Evolutionary conservation across 139 green algal species (phyloP).

Genomic region (Micromonas commoda): DNA sequence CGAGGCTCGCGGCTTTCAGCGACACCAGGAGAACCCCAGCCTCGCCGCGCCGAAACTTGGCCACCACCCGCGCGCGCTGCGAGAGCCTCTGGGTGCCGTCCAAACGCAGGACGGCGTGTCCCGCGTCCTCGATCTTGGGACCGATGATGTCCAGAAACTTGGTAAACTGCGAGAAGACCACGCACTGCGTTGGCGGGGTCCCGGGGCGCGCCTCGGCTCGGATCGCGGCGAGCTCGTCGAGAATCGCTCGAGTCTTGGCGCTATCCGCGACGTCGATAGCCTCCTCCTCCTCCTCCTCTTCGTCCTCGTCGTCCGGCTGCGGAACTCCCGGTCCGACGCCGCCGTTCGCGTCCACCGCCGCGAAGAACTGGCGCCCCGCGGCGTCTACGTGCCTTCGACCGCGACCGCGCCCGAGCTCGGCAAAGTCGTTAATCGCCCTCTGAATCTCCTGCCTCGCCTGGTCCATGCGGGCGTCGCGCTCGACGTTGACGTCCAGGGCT

Average conservation of each 20-base stretch:
- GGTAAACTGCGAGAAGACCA: constrained; percentile 94
- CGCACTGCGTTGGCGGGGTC: constrained; percentile 52
- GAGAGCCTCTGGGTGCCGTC: constrained; percentile 56
- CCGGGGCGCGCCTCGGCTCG: background rate
- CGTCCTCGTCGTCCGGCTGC: background rate
- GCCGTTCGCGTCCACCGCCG: no score
- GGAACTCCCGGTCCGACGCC: background rate
- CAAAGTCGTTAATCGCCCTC: no score
- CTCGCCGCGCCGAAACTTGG: constrained; percentile 27
- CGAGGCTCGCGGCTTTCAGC: constrained; percentile 72
- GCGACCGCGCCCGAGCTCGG: no score
- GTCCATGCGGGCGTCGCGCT: background rate
- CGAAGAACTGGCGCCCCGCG: no score
- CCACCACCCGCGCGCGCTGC: background rate
- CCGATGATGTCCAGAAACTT: constrained; percentile 86
- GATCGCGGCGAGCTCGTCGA: constrained; percentile 12
- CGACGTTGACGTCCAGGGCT: no score
- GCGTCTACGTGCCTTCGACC: no score
- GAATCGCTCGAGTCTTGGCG: background rate
- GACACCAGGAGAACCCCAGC: constrained; percentile 45
- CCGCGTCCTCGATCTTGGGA: constrained; percentile 45
- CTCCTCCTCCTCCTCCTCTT: background rate
- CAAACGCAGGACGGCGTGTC: constrained; percentile 55
- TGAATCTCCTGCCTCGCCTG: background rate
- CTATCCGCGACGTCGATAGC: background rate